Base-by-base conservation (phyloP, 1,284 basidiomycete genomes). In the Lignosus rhinocerotis region DNA sequence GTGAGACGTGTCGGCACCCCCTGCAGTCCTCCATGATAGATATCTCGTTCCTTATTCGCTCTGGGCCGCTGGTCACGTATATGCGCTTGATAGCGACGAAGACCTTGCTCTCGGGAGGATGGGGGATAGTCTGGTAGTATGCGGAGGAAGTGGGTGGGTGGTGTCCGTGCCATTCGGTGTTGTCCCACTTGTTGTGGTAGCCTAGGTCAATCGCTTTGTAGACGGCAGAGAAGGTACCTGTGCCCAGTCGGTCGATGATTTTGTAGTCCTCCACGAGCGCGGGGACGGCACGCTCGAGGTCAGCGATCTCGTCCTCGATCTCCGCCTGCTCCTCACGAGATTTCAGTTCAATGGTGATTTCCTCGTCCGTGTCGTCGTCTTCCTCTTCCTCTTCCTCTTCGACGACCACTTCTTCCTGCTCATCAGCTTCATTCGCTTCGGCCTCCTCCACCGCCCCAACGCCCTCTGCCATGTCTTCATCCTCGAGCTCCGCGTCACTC, bases 161-260 rank as follows among this genome's bases (percentile, higher is more conserved):
- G 45, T 76, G 71, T 2, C 87, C 86, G 42, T 85, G 82, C 96
- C 96, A 98, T 17, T 84, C 79, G 9, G 76, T 68, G 72, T 98
- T 98, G 74, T 94, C 82, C 83, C 89, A 96, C 58, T 86, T 87
- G 43, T 80, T 73, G 67, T 92, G 84, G 70, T 90, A 86, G 58
- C 84, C 77, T 38, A 90, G 70, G 74, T 99, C 96, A 64, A 96
- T 76, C 0, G 96, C 96, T 69, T 99, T 98, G 82, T 98, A 99
- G 10, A 99, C 96, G 9, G 95, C 96, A 0, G 96, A 98, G 75
- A 99, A 99, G 2, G 96, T 99, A 25, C 96, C 94, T 62, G 96
- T 98, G 14, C 96, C 96, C 0, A 99, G 83, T 6, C 95, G 84
- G 76, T 98, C 96, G 30, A 98, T 76, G 25, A 98, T 80, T 58